Percentiles rank a stretch among this genome's conserved stretches.
Conservation (phyloP, 345 rosid genomes). For the Jatropha curcas region DNA sequence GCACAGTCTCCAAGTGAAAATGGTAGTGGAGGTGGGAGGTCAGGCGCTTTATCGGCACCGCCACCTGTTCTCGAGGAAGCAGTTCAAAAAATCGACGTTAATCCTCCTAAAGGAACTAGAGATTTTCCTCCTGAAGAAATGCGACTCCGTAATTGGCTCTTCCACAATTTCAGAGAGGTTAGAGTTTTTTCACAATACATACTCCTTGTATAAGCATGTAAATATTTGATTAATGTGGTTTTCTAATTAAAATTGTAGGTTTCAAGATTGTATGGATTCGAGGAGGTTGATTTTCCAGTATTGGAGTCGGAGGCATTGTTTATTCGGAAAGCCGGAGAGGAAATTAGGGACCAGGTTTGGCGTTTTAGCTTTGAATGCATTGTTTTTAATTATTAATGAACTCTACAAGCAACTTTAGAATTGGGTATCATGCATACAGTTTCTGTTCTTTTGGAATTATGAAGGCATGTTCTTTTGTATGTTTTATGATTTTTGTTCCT, state of each 20-base stretch:
- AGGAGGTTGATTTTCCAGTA: constrained; percentile 91
- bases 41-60: constrained; percentile 53
- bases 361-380: not conserved
- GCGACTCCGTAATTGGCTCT: constrained; percentile 94
- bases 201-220: not conserved
- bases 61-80: constrained; percentile 42
- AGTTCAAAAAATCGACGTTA: constrained; percentile 66
- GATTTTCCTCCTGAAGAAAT: constrained; percentile 94
- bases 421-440: too few relatives aligned
- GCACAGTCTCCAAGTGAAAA: constrained; percentile 21
- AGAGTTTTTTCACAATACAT: too few relatives aligned
- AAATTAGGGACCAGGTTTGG: constrained; percentile 88
- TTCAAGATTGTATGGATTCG: constrained; percentile 70
- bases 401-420: too few relatives aligned
- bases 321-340: constrained; percentile 92
- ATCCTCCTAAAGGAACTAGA: constrained; percentile 92
- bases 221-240: not conserved
- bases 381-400: not conserved
- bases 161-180: constrained; percentile 82
- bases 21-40: constrained; percentile 47
- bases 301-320: constrained; percentile 84
- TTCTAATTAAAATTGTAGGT: constrained; percentile 37
- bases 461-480: not conserved
- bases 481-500: not conserved
- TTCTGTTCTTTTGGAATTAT: too few relatives aligned